Percentiles rank a stretch among this genome's conserved stretches.
These are phyloP conservation scores for Luffa acutangula DNA, from an alignment of 306 rosid species.

Conservation along the genomic window DNA sequence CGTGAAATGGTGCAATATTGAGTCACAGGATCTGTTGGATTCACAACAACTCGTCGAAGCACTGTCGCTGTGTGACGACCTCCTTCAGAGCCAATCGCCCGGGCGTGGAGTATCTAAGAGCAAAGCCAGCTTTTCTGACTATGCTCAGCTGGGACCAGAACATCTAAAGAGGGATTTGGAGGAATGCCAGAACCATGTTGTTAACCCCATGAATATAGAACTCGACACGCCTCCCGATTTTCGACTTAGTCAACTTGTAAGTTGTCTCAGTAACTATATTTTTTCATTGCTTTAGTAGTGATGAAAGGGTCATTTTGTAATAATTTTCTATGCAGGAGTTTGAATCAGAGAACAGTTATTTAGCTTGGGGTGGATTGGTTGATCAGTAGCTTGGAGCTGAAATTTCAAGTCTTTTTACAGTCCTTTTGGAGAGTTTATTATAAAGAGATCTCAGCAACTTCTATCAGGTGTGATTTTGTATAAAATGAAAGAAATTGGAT, in stretches of 20 bases:
- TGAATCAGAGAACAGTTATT: not conserved
- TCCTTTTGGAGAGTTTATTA: not conserved
- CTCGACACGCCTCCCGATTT: constrained; percentile 52
- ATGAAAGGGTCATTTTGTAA: not conserved
- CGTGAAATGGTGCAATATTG: constrained; percentile 65
- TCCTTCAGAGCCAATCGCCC: constrained; percentile 76
- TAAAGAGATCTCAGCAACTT: not conserved
- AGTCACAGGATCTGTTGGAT: constrained; percentile 60
- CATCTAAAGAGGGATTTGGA: constrained; percentile 65
- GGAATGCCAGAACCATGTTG: constrained; percentile 48
- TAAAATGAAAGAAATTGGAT: not conserved
- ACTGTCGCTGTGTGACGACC: constrained; percentile 46
- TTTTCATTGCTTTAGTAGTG: not conserved
- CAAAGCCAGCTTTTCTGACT: constrained; percentile 39
- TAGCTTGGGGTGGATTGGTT: not conserved
- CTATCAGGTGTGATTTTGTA: not conserved
- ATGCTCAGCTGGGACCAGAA: constrained; percentile 54
- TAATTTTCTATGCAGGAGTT: not conserved
- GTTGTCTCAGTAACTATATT: not conserved
- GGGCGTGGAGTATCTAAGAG: constrained; percentile 21
- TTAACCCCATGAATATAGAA: constrained; percentile 36
- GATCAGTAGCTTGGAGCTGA: not conserved
- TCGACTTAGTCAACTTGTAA: constrained; percentile 70
- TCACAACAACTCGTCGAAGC: constrained; percentile 75
- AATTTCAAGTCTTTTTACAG: not conserved